Evolutionary conservation across 2,329 filamentous ascomycete species (phyloP).

Genomic region (Exophiala sp.): DNA sequence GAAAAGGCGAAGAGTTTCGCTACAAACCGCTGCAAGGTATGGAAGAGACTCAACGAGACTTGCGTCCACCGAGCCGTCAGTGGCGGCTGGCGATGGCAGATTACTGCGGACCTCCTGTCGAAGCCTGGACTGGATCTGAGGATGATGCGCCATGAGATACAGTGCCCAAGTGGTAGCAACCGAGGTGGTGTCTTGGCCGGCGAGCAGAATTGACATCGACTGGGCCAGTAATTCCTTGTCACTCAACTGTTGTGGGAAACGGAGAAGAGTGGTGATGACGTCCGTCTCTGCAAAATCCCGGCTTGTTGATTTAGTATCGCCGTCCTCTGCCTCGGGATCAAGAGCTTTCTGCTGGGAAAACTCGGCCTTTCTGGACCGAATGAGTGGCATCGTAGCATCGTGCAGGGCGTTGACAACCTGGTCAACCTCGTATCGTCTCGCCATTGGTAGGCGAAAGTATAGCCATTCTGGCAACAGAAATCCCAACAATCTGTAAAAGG

Average conservation of each 20-base stretch:
- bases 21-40: constrained; percentile 75
- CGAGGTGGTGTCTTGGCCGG: constrained; percentile 43
- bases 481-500: constrained; percentile 6
- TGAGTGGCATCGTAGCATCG: constrained; percentile 6
- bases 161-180: constrained; percentile 30
- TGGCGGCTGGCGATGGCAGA: constrained; percentile 27
- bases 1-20: constrained; percentile 70
- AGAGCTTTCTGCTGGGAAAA: background rate
- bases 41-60: constrained; percentile 64
- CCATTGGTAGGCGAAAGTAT: constrained; percentile 10
- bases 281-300: constrained; percentile 5
- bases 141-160: constrained; percentile 30
- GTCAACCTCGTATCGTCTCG: constrained; percentile 12
- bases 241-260: constrained; percentile 48
- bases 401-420: constrained; percentile 2
- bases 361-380: constrained; percentile 5
- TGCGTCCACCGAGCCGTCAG: constrained; percentile 17
- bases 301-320: background rate
- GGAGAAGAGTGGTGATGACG: constrained; percentile 8
- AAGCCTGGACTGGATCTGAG: constrained; percentile 28
- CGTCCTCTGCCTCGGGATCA: background rate
- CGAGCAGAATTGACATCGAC: constrained; percentile 83
- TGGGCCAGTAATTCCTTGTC: constrained; percentile 82
- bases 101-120: constrained; percentile 28
- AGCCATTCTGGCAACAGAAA: constrained; percentile 13